These are phyloP conservation scores for Eucalyptus regnans DNA, from an alignment of 345 rosid genomes.

Conservation along the genomic window DNA sequence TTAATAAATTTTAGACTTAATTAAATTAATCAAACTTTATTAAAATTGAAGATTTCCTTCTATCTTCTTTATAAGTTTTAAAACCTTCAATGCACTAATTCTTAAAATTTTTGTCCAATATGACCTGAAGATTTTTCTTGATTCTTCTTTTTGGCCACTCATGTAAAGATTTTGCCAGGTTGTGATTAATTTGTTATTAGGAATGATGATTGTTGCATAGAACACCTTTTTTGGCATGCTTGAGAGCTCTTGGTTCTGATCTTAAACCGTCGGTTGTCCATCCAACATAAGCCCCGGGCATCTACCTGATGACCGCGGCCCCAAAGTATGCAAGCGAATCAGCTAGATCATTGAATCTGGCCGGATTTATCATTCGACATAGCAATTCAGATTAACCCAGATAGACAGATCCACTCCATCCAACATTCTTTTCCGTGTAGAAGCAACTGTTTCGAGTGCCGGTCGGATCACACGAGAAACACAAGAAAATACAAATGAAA, in stretches of 20 bases:
- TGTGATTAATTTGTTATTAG: not conserved
- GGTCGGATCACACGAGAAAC: not conserved
- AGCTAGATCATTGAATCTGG: not conserved
- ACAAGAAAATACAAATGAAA: not conserved
- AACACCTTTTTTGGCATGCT: not conserved
- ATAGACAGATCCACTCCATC: not conserved
- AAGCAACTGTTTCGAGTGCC: not conserved
- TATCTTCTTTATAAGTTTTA: no score
- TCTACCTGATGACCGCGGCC: not conserved
- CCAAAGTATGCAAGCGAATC: rapidly evolving
- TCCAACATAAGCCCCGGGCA: rapidly evolving
- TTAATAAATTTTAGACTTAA: no score
- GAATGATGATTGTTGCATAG: not conserved
- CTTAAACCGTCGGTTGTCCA: not conserved
- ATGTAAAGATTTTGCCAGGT: not conserved
- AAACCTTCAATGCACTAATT: rapidly evolving
- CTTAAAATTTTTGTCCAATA: not conserved
- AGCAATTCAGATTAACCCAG: not conserved
- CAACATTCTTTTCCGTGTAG: not conserved
- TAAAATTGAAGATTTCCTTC: no score
- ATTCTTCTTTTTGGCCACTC: not conserved
- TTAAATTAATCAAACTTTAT: no score
- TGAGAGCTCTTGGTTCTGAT: not conserved
- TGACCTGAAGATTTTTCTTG: not conserved
- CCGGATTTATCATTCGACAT: not conserved